Evolutionary conservation across 805 yeast species (phyloP), one percentile per base, ranked within the genome.

Genomic region (Grigorovia yakushimaensis): DNA sequence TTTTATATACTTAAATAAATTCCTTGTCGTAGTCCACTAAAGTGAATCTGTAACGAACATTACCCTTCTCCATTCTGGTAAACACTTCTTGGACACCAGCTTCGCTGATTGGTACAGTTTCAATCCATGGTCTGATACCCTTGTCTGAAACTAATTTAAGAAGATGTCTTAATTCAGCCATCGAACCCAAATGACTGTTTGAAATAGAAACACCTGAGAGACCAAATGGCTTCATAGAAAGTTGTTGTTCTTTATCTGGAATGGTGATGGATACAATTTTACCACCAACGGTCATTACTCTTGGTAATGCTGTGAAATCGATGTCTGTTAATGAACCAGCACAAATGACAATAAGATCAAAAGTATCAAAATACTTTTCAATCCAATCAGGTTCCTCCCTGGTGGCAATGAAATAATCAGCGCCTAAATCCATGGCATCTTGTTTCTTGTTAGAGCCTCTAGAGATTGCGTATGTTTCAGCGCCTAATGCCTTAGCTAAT

Each of bases 401-500:
- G 7, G 83, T 79, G 24, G 85, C 81, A 56, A 79, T 59, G 57
- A 69, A 77, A 10, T 67, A 69, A 50, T 73, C 72, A 35, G 81
- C 82, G 48, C 83, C 82, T 60, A 78, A 66, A 47, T 68, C 57
- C 18, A 58, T 8, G n/a, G 81, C 77, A 48, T 75, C 73, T 39
- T 67, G 73, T 56, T 68, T 73, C 66, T 78, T 78, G 37, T 71
- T 54, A n/a, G 64, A 58, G 18, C 72, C 59, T 64, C 83, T 68
- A 19, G 82, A 77, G 55, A 78, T 70, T 5, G 79, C 81, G 45
- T 72, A 69, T 27, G 78, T 82, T 50, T 77, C 73, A 22, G 81
- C 80, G 46, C 82, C 83, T 57, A 78, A 58, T 5, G 82, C 82
- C 52, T 75, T 73, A 37, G 82, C 79, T 51, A 78, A 73, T 55